Evolutionary conservation across 768 basidiomycete genomes (phyloP).

Genomic region (Phaeotremella fagi): DNA sequence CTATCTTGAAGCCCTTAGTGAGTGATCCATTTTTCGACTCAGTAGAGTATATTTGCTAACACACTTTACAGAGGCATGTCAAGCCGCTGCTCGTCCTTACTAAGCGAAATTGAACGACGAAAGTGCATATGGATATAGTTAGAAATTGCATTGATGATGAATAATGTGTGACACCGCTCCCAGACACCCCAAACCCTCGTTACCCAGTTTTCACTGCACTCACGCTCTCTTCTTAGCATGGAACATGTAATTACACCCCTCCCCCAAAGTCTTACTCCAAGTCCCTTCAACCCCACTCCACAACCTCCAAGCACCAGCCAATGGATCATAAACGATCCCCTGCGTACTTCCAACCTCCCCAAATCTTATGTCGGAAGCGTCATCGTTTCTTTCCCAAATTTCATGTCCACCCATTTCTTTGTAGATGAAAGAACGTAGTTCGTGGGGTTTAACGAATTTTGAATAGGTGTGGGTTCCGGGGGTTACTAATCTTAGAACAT

Average conservation of each 20-base stretch:
- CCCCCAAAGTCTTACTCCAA: conserved; percentile 36
- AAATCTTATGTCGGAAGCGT: conserved; percentile 22
- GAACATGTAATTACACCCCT: conserved; percentile 48
- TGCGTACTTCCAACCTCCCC: conserved; percentile 40
- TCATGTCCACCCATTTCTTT: conserved; percentile 51
- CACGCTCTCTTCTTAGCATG: conserved; percentile 40
- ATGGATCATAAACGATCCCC: conserved; percentile 48
- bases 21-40: conserved; percentile 8
- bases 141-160: no score
- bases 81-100: conserved; percentile 48
- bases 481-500: conserved; percentile 70
- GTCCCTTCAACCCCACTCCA: conserved; percentile 42
- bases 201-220: background rate
- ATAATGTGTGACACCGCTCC: no score
- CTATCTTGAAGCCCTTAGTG: conserved; percentile 47
- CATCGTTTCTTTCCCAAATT: conserved; percentile 37
- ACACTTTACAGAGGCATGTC: conserved; percentile 41
- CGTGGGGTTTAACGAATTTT: conserved; percentile 82
- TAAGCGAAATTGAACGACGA: conserved; percentile 12
- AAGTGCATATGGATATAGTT: no score
- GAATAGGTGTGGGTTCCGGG: conserved; percentile 85
- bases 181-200: no score
- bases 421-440: conserved; percentile 78
- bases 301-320: conserved; percentile 43
- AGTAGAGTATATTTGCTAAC: conserved; percentile 29